A percentile compares a stretch with the other conserved stretches of the same genome.
Evolutionary conservation across 2,329 filamentous ascomycete genomes (phyloP).

Genomic region (Akanthomyces lecanii): DNA sequence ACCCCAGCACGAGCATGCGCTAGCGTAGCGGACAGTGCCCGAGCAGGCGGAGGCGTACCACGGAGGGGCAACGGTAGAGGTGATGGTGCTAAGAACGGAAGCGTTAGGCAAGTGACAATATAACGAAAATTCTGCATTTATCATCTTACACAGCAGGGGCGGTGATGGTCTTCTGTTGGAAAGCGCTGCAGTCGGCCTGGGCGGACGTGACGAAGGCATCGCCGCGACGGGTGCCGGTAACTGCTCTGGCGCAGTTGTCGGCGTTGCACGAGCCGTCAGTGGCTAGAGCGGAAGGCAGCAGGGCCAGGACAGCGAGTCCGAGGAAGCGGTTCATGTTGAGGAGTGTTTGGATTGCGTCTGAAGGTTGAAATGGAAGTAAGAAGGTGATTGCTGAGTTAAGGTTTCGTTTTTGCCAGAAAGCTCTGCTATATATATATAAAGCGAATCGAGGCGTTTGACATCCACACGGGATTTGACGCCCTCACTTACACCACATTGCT

Average conservation of each 20-base stretch:
- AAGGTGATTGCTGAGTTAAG: background rate
- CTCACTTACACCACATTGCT: background rate
- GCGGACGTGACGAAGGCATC: background rate
- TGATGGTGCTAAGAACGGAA: background rate
- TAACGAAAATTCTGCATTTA: background rate
- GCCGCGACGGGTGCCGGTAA: constrained; percentile 10
- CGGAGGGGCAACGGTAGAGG: background rate
- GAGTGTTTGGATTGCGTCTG: background rate
- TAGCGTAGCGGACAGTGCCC: constrained; percentile 2
- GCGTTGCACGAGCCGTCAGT: background rate
- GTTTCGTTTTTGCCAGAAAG: background rate
- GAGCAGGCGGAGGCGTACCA: constrained; percentile 10
- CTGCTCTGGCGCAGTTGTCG: constrained; percentile 12
- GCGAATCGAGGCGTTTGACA: background rate
- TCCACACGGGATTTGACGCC: background rate
- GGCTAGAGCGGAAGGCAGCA: constrained; percentile 1
- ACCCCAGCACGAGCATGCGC: constrained; percentile 15
- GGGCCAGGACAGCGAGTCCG: background rate
- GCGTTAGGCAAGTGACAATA: background rate
- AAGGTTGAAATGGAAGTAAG: background rate
- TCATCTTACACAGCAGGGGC: constrained; percentile 5
- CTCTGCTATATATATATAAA: background rate
- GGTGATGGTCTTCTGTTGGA: constrained; percentile 3
- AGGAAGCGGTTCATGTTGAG: constrained; percentile 2
- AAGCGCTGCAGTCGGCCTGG: constrained; percentile 5